phyloP scores from a whole-genome alignment of 2,329 filamentous ascomycete species.

The Ophiostoma perfectum region DNA sequence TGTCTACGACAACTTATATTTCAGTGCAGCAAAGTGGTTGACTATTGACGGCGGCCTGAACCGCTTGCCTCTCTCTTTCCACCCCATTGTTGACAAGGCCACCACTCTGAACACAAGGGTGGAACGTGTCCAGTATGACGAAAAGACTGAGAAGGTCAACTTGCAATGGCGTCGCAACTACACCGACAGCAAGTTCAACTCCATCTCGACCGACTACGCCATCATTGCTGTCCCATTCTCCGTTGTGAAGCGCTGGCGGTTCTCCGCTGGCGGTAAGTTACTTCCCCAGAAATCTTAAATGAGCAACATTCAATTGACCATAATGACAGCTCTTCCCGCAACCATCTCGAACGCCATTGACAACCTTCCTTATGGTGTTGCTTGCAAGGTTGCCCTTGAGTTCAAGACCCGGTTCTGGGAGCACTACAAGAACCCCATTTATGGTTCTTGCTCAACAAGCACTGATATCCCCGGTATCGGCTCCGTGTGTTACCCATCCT shows the following conservation, averaged over 20 bases:
- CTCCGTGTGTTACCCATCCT: constrained; percentile 9
- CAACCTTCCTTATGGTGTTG: constrained; percentile 6
- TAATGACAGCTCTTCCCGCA: neutral
- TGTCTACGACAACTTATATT: constrained; percentile 6
- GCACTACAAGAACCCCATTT: constrained; percentile 11
- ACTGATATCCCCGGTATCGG: constrained; percentile 8
- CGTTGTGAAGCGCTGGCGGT: constrained; percentile 3
- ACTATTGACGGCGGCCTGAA: constrained; percentile 7
- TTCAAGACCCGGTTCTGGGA: constrained; percentile 15
- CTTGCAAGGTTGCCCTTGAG: constrained; percentile 11
- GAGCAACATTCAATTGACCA: neutral
- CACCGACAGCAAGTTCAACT: constrained; percentile 7
- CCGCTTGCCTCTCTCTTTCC: constrained; percentile 3
- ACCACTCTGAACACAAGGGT: constrained; percentile 1
- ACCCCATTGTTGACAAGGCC: neutral
- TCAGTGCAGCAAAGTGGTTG: constrained; percentile 2
- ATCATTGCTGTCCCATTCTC: constrained; percentile 3
- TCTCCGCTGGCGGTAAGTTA: constrained; percentile 2
- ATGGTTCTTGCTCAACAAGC: constrained; percentile 12
- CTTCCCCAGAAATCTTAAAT: neutral
- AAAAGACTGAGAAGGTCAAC: constrained; percentile 1
- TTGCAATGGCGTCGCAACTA: constrained; percentile 12
- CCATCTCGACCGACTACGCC: neutral
- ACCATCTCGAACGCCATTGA: constrained; percentile 8
- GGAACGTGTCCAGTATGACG: constrained; percentile 4